Evolutionary conservation across 169 alveolate species (phyloP), one percentile per base, ranked within the genome.

Genomic region (Eimeria mitis): DNA sequence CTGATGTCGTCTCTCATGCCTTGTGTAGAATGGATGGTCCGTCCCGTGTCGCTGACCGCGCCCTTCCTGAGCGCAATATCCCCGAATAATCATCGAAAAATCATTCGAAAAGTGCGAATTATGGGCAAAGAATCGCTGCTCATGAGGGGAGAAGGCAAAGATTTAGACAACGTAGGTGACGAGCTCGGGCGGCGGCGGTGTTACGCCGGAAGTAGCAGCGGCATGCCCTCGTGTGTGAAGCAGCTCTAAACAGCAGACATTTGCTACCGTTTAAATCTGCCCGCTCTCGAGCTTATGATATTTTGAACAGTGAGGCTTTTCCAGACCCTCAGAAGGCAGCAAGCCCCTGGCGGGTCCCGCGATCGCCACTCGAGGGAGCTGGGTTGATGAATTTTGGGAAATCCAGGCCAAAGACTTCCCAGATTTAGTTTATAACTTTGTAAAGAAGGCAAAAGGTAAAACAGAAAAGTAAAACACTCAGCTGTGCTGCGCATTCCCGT

Each of bases 331-430:
- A 78, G 49, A 44, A 49, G 88, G 88, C 88, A 44, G 88, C 88
- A 78, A 78, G 88, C 88, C 88, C 88, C 88, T 78, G n/a, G 88
- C 88, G 88, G 68, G 88, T 78, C 88, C 44, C 68, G 88, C 88
- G 88, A 49, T 49, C 70, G 68, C 44, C 88, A 78, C 88, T 78
- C 88, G 88, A 78, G 63, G 88, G 88, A 44, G 68, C 88, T 78
- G 68, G 14, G 88, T 19, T 14, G 21, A 49, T 2, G 31, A 49
- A 52, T n/a, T 25, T 47, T 78, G 65, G 44, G 14, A n/a, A 25
- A 11, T 13, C 65, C 88, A n/a, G 47, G 49, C 21, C 44, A 25
- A 28, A 44, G 28, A 14, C 88, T 31, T 13, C 83, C 52, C 54
- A 42, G 56, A 0, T 19, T 16, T 21, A 73, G 52, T 40, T 9